A percentile compares a stretch with the other conserved stretches of the same genome.
Conservation (phyloP, 2,329 filamentous ascomycete genomes). For the Scedosporium aurantiacum region DNA sequence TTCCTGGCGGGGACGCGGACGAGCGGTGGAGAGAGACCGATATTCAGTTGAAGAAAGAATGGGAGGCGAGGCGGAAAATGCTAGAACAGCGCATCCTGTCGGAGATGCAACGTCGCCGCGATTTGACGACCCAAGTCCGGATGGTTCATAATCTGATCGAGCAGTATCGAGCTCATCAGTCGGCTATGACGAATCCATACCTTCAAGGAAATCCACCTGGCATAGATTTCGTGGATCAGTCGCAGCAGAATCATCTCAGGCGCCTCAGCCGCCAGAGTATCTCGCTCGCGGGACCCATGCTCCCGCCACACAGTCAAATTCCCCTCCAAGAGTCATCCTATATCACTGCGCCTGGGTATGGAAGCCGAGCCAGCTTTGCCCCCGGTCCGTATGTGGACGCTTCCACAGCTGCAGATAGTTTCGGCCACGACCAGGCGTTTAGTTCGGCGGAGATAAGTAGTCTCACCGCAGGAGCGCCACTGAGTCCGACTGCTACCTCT, state of each 20-base stretch:
- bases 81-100: slow-evolving; percentile 38
- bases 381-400: slow-evolving; percentile 42
- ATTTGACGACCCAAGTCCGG: not conserved
- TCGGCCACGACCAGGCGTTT: slow-evolving; percentile 25
- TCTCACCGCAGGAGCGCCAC: slow-evolving; percentile 53
- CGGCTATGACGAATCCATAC: slow-evolving; percentile 23
- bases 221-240: slow-evolving; percentile 35
- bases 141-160: slow-evolving; percentile 3
- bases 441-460: slow-evolving; percentile 53
- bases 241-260: slow-evolving; percentile 28
- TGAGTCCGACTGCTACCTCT: slow-evolving; percentile 66
- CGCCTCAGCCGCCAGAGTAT: slow-evolving; percentile 37
- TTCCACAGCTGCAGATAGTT: slow-evolving; percentile 14
- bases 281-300: slow-evolving; percentile 29
- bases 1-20: slow-evolving; percentile 50
- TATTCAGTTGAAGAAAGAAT: slow-evolving; percentile 40
- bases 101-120: slow-evolving; percentile 20
- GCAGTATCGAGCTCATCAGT: slow-evolving; percentile 2
- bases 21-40: slow-evolving; percentile 44
- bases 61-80: slow-evolving; percentile 41
- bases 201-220: slow-evolving; percentile 31
- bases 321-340: slow-evolving; percentile 30
- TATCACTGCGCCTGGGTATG: slow-evolving; percentile 42
- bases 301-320: slow-evolving; percentile 29
- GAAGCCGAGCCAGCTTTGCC: slow-evolving; percentile 35